Evolutionary conservation across 208 protist species (phyloP), one percentile per base, ranked within the genome.

Genomic region (Leishmania martiniquensis): DNA sequence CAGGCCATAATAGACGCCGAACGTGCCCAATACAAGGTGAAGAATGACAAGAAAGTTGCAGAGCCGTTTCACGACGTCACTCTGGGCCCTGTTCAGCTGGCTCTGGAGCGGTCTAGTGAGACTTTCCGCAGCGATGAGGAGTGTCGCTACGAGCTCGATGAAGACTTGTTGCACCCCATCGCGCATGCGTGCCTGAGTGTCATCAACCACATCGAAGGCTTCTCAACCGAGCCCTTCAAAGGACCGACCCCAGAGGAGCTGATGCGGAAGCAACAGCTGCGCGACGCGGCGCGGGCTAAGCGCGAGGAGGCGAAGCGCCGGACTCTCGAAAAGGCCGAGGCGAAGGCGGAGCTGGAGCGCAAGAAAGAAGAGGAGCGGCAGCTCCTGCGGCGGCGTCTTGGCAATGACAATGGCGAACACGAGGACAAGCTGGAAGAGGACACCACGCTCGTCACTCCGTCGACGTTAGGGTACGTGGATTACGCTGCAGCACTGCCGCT

Each of bases 131-230:
- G 86, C 42, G 94, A 97, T 67, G 91, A 94, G 67, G 85, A 91
- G 47, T 94, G 90, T 63, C 89, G 89, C 29, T 87, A 89, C 66
- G 89, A 96, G 82, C 80, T 97, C 22, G 94, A 97, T 86, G 92
- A 96, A 72, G 92, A 97, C 69, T 77, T 97, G 25, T 66, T 97
- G n/a, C 86, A 96, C 85, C 89, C 89, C 66, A 92, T 97, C 73
- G 92, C 92, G 25, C 89, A 97, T 77, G 92, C 89, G 15, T 94
- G 88, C 54, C 57, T 96, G 59, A 87, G 78, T 2, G 83, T 91
- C 44, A 78, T 96, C 49, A 97, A 97, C 72, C 76, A 83, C 7
- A 93, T 97, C 78, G 94, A 97, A 72, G 94, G 94, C 54, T 97
- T 91, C 78, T 77, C 76, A 7, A 93, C 92, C n/a, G 62, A 51